A percentile compares a stretch with the other conserved stretches of the same genome.
phyloP scores from a whole-genome alignment of 2,329 filamentous ascomycete species.

The Zalaria sp. region DNA sequence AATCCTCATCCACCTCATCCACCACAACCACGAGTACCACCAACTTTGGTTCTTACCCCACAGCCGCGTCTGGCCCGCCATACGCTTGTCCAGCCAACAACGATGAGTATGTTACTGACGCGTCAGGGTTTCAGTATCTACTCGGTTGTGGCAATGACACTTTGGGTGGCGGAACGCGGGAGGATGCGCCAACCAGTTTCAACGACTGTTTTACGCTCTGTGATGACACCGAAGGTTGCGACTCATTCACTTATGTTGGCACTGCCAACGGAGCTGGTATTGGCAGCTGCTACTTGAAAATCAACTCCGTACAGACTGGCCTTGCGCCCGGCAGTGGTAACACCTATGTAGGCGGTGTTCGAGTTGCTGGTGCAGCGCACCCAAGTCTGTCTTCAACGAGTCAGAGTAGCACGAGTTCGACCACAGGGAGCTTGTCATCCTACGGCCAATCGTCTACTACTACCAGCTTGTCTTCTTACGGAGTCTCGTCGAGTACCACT shows the following conservation, averaged over 20 bases:
- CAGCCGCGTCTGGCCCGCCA: background rate
- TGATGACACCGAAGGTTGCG: conserved; percentile 8
- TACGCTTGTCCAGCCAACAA: conserved; percentile 3
- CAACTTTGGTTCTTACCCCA: no score
- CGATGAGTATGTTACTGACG: background rate
- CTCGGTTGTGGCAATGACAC: conserved; percentile 2
- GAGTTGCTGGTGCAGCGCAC: no score
- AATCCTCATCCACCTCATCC: no score
- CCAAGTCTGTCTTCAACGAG: no score
- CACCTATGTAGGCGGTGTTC: no score
- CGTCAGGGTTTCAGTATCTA: background rate
- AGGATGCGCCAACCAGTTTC: background rate
- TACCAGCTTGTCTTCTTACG: no score
- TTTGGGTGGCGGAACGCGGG: background rate
- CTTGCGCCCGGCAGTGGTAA: no score
- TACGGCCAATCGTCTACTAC: no score
- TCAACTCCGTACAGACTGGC: background rate
- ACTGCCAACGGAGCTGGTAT: conserved; percentile 6
- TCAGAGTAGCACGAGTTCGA: no score
- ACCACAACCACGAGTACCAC: no score
- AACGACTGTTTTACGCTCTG: conserved; percentile 12
- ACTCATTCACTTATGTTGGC: conserved; percentile 10
- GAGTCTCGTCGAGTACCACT: no score
- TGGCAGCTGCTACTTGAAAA: conserved; percentile 7
- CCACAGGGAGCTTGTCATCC: no score